Evolutionary conservation across 2,329 filamentous ascomycete species (phyloP).

Genomic region (Cladosporium cucumerinum): DNA sequence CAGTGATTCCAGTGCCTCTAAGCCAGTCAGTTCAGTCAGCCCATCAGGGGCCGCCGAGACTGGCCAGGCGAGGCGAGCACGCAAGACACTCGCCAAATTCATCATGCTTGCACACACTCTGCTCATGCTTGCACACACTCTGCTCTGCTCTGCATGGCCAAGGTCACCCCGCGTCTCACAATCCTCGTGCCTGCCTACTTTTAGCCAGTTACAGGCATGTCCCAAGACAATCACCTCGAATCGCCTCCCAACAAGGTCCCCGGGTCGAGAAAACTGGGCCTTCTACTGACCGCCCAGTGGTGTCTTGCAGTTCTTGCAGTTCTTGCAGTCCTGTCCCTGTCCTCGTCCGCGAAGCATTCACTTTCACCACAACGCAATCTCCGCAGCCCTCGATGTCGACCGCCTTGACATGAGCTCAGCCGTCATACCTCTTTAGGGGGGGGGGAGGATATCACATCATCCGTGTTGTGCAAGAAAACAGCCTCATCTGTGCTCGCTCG

Average conservation of each 20-base stretch:
- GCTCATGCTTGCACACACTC: too few species aligned
- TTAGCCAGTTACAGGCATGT: not conserved
- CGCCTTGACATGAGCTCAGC: not conserved
- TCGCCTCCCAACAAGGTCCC: not conserved
- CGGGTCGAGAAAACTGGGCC: not conserved
- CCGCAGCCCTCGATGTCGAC: not conserved
- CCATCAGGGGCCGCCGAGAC: not conserved
- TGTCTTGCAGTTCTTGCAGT: not conserved
- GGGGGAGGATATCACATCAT: not conserved
- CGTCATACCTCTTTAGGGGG: not conserved
- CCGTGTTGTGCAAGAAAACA: not conserved
- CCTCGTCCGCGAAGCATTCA: not conserved
- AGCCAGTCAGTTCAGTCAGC: not conserved
- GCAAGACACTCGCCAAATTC: not conserved
- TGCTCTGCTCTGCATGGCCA: not conserved
- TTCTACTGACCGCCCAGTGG: not conserved
- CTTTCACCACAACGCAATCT: not conserved
- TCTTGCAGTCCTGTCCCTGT: not conserved
- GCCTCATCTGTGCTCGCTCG: not conserved
- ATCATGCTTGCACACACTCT: not conserved
- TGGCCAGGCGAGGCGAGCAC: not conserved
- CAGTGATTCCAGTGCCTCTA: too few species aligned
- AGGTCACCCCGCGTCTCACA: not conserved
- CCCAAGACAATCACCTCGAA: not conserved
- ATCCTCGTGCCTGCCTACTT: not conserved